Conservation (phyloP, 2,329 filamentous ascomycete species). For the Dactylellina parvicollis region DNA sequence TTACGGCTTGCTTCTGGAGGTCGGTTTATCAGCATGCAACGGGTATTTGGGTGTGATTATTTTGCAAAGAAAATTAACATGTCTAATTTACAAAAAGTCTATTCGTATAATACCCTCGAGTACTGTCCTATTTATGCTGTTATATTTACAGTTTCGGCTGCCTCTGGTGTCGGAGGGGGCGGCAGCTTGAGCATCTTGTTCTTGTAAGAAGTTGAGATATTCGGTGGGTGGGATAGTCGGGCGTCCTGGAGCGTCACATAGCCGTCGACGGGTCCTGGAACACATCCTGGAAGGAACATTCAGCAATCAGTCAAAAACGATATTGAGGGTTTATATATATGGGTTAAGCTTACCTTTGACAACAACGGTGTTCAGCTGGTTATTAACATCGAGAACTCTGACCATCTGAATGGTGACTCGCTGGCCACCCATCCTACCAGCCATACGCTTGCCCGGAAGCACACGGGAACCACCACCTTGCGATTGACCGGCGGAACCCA, state of each 20-base stretch:
- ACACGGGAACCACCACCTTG: slow-evolving; percentile 94
- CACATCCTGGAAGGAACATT: slow-evolving; percentile 66
- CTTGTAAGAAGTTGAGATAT: slow-evolving; percentile 37
- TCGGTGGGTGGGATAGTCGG: slow-evolving; percentile 37
- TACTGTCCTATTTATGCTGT: slow-evolving; percentile 6
- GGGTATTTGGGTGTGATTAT: slow-evolving; percentile 29
- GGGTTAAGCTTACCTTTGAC: slow-evolving; percentile 73
- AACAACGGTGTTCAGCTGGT: slow-evolving; percentile 84
- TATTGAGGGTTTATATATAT: not conserved
- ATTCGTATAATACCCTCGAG: slow-evolving; percentile 21
- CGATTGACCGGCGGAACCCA: slow-evolving; percentile 87
- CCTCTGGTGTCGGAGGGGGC: not conserved
- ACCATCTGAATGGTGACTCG: slow-evolving; percentile 90
- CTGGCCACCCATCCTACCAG: slow-evolving; percentile 91
- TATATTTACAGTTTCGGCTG: slow-evolving; percentile 1
- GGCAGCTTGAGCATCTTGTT: slow-evolving; percentile 21
- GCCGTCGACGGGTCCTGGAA: slow-evolving; percentile 88
- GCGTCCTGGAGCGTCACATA: slow-evolving; percentile 88
- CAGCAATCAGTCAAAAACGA: not conserved
- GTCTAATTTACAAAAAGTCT: not conserved
- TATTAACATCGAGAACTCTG: slow-evolving; percentile 86
- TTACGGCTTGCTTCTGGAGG: not conserved
- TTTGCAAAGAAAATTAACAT: too few species aligned
- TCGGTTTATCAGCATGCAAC: not conserved
- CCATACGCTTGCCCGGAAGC: slow-evolving; percentile 96